Percentiles rank a stretch among this genome's conserved stretches.
These are phyloP conservation scores for Typha latifolia DNA, from an alignment of 176 grass and related monocot species.

Conservation along the genomic window DNA sequence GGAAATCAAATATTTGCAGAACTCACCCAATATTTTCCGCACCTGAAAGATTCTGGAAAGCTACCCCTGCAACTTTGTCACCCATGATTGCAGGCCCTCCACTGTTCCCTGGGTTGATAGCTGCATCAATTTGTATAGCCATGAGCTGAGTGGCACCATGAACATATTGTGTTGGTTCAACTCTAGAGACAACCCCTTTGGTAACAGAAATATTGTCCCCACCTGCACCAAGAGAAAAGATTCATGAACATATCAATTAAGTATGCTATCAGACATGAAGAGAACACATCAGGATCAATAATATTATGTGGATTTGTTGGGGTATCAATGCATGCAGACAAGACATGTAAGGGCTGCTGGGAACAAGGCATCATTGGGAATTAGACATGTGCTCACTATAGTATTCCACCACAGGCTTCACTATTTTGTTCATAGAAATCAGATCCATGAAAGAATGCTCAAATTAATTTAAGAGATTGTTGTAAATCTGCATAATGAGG, in stretches of 20 bases:
- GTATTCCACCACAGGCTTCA: too few relatives aligned
- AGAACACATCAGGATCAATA: too few relatives aligned
- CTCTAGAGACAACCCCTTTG: slow-evolving; percentile 95
- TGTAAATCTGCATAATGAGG: too few relatives aligned
- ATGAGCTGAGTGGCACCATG: slow-evolving; percentile 93
- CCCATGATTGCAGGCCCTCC: slow-evolving; percentile 95
- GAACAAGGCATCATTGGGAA: too few relatives aligned
- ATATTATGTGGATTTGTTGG: too few relatives aligned
- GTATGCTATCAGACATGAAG: too few relatives aligned
- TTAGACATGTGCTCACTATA: too few relatives aligned
- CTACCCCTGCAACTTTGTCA: slow-evolving; percentile 92
- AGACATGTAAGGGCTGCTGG: too few relatives aligned
- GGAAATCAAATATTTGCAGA: not conserved
- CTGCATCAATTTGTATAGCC: slow-evolving; percentile 99
- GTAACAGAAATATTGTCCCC: slow-evolving; percentile 99
- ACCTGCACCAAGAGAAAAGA: slow-evolving; percentile 33
- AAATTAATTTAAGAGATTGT: too few relatives aligned
- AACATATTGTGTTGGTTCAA: slow-evolving; percentile 90
- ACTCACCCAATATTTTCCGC: slow-evolving; percentile 96
- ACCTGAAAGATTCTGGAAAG: slow-evolving; percentile 95
- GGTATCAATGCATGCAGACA: not conserved
- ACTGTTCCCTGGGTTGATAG: slow-evolving; percentile 95
- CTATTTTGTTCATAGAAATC: too few relatives aligned
- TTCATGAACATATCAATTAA: not conserved
- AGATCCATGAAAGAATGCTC: too few relatives aligned